Base-by-base conservation (phyloP, 306 rosid species). In the Sphenostylis stenocarpa region DNA sequence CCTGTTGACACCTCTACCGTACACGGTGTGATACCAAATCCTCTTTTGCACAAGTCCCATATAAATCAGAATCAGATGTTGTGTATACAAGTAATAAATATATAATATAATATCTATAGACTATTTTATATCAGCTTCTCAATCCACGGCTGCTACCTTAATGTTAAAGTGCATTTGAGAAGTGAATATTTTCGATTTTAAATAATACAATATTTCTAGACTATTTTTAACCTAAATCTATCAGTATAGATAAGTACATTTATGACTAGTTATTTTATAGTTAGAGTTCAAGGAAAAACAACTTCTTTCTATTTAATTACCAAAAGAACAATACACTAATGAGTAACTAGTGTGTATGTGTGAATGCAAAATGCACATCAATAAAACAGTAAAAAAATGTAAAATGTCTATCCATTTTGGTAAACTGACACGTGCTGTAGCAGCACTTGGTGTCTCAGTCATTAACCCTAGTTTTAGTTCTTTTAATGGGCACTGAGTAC, bases 371-470 rank as follows among this genome's bases (percentile, higher is more conserved):
- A 56, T 68, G 5, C 67, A 2, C 14, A 49, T 20, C 28, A 19
- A 12, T 34, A 36, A 33, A 51, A 51, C 7, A 33, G 5, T 17
- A 49, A 29, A 14, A 15, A 72, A 38, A 17, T 21, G 43, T 5
- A 62, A 38, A 63, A 70, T 70, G 62, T 29, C 28, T 17, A 64
- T 71, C 57, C 29, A 39, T 57, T 28, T 80, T 6, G 24, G 66
- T 60, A 77, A 43, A 60, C 70, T 81, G 45, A 73, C 38, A 73
- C 14, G 72, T 80, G 83, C 53, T 43, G n/a, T 62, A 51, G 63
- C 24, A 24, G 36, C 26, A 7, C 17, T 51, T 29, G 24, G 28
- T 45, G 65, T 66, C 70, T 31, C 1, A 67, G 38, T 60, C 76
- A 69, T 31, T 77, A 72, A 52, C 70, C 74, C 48, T 69, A 62